Evolutionary conservation across 805 yeast genomes (phyloP), one percentile per base, ranked within the genome.

Genomic region (Candida rishiriensis): DNA sequence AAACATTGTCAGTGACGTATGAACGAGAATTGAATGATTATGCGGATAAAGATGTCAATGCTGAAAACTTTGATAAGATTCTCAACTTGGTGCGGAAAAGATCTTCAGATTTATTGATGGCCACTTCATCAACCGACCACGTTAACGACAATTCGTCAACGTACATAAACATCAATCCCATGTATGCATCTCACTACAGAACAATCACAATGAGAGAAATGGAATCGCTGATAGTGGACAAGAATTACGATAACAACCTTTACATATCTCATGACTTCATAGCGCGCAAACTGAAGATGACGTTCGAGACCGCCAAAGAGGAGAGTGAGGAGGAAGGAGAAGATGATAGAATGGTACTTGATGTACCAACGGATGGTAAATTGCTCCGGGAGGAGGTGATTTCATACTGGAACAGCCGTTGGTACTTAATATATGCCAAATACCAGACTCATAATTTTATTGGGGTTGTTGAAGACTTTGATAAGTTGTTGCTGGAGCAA

Each of bases 371-470:
- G 11, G 42, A 41, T 10, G 15, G 34, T 12, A 34, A 21, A n/a
- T 34, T 56, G 14, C 41, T 41, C 9, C 33, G 21, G 8, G 53
- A 52, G 6, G 64, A 57, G 35, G 44, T 53, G 8, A 43, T 53
- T 3, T 48, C 60, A 4, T 63, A 60, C 44, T 64, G 60, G 60
- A 57, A 52, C 13, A 55, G 65, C 29, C 52, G 61, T 15, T 63
- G 64, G 64, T 47, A 51, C 34, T 34, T 61, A 14, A 11, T 64
- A 6, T 60, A 56, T 35, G 55, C 58, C 1, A 35, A 45, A 17
- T 65, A 61, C 43, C 42, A 53, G 18, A 42, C 47, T 15, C 52
- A 52, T 37, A 53, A 61, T 41, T 64, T 59, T 36, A 37, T 41
- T 4, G 38, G 38, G 1, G 63, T 58, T 30, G 54, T 55, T 16